Conservation (phyloP, 371 early-diverging fungal species). For the Saksenaea vasiformis region DNA sequence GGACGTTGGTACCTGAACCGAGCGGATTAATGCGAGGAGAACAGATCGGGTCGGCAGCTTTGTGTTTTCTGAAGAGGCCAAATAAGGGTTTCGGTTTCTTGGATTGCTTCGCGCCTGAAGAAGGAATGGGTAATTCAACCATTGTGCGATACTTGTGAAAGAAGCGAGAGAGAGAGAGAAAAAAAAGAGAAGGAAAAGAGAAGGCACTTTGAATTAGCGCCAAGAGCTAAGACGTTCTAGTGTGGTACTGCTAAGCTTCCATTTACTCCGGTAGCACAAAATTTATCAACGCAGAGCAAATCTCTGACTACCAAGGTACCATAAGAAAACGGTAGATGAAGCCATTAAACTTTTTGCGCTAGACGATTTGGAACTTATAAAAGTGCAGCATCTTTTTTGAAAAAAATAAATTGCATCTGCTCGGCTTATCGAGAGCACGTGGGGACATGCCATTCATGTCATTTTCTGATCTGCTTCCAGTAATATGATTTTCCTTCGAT, state of each 20-base stretch:
- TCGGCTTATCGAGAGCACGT: not conserved
- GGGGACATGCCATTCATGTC: not conserved
- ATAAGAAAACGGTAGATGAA: not conserved
- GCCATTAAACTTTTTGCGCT: not conserved
- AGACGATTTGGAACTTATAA: not conserved
- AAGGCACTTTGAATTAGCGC: not conserved
- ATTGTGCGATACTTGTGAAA: not conserved
- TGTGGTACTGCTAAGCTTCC: not conserved
- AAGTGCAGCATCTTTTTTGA: not conserved
- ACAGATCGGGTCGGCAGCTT: not conserved
- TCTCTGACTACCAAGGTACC: not conserved
- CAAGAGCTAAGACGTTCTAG: not conserved
- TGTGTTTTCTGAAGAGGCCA: slow-evolving; percentile 7
- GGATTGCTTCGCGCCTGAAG: not conserved
- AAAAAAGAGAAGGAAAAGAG: not conserved
- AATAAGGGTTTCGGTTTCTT: slow-evolving; percentile 13
- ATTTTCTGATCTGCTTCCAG: not conserved
- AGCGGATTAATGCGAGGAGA: not conserved
- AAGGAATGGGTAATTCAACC: not conserved
- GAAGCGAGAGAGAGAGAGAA: not conserved
- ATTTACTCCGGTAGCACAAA: slow-evolving; percentile 3
- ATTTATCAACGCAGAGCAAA: not conserved
- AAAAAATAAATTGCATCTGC: not conserved
- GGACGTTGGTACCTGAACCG: not conserved
- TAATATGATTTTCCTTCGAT: not conserved